Conservation (phyloP, 2,329 filamentous ascomycete species). For the Aureobasidium subglaciale region DNA sequence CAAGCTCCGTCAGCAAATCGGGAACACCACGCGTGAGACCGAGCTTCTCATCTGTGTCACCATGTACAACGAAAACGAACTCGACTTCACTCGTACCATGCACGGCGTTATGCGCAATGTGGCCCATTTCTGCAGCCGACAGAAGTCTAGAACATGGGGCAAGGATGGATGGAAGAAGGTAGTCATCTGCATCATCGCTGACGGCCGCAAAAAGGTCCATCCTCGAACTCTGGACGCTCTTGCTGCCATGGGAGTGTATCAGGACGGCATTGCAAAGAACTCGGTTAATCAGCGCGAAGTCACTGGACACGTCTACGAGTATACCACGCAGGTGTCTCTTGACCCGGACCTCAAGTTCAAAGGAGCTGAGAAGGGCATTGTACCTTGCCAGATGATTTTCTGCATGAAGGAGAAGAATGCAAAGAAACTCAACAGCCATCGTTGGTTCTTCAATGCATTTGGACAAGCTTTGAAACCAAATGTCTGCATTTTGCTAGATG, state of each 20-base stretch:
- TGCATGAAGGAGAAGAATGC: conserved; percentile 96
- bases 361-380: conserved; percentile 96
- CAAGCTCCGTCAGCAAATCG: conserved; percentile 86
- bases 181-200: conserved; percentile 92
- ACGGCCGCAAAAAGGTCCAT: conserved; percentile 89
- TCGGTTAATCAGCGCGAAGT: conserved; percentile 94
- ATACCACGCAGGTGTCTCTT: conserved; percentile 94
- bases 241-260: conserved; percentile 95
- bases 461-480: conserved; percentile 89
- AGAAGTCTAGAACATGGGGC: conserved; percentile 91
- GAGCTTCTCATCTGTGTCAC: conserved; percentile 95
- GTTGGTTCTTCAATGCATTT: conserved; percentile 99
- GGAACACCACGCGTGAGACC: conserved; percentile 67
- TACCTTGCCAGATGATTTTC: conserved; percentile 97
- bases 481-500: conserved; percentile 92
- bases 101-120: conserved; percentile 99
- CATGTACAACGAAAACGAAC: conserved; percentile 99
- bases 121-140: conserved; percentile 87
- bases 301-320: conserved; percentile 95
- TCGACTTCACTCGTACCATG: conserved; percentile 95
- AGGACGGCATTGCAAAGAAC: conserved; percentile 98
- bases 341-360: conserved; percentile 97
- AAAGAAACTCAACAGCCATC: conserved; percentile 96
- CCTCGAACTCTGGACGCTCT: conserved; percentile 87
- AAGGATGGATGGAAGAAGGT: conserved; percentile 99